phyloP scores from a whole-genome alignment of 768 basidiomycete species.

The Erythrobasidium yunnanense region DNA sequence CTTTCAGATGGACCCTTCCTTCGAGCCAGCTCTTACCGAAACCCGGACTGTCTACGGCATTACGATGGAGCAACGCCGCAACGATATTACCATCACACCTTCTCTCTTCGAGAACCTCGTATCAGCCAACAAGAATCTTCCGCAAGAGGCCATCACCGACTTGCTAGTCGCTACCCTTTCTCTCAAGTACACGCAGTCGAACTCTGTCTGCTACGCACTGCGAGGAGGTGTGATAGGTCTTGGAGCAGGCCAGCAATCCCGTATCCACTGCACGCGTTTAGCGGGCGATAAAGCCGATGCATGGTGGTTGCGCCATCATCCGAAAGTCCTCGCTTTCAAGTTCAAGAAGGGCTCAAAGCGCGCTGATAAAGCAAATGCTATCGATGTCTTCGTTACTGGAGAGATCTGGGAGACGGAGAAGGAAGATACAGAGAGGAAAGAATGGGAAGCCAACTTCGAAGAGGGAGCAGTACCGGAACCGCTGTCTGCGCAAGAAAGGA shows the following conservation, averaged over 20 bases:
- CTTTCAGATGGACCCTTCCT: conserved; percentile 71
- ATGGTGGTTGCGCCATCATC: conserved; percentile 98
- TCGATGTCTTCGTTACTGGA: conserved; percentile 87
- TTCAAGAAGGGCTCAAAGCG: conserved; percentile 97
- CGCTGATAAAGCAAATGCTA: conserved; percentile 95
- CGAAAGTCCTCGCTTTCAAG: conserved; percentile 76
- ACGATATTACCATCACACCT: conserved; percentile 74
- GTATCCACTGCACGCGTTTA: conserved; percentile 97
- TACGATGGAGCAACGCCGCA: conserved; percentile 75
- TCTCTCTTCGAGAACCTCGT: conserved; percentile 78
- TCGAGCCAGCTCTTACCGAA: conserved; percentile 67
- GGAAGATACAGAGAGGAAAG: conserved; percentile 61
- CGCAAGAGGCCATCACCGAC: conserved; percentile 67
- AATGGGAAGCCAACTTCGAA: conserved; percentile 86
- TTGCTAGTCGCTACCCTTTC: conserved; percentile 91
- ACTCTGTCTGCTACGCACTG: conserved; percentile 90
- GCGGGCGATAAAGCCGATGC: conserved; percentile 96
- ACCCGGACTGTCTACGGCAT: conserved; percentile 93
- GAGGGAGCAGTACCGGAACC: conserved; percentile 50
- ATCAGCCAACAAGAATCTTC: conserved; percentile 58
- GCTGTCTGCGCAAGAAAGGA: conserved; percentile 59
- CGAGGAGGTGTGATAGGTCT: conserved; percentile 87
- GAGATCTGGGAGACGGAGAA: conserved; percentile 46
- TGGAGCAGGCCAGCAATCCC: conserved; percentile 95
- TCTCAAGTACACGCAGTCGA: conserved; percentile 97